Percentiles rank a stretch among this genome's conserved stretches.
phyloP scores from a whole-genome alignment of 2,329 filamentous ascomycete species.

The Magnaporthiopsis incrustans region DNA sequence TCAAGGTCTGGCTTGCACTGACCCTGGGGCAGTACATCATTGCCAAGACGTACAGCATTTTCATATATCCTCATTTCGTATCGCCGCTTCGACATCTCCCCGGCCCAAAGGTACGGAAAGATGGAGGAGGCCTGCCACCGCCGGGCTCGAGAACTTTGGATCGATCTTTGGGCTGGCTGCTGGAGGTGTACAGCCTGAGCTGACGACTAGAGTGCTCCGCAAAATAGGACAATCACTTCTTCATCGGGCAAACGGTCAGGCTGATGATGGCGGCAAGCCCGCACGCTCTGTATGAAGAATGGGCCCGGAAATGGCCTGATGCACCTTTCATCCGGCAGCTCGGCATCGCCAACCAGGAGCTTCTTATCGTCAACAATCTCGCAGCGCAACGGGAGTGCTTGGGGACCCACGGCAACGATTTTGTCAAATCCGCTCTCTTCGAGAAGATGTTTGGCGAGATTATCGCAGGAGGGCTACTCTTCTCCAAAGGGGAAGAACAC shows the following conservation, averaged over 20 bases:
- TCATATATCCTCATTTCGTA: conserved; percentile 33
- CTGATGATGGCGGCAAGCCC: conserved; percentile 10
- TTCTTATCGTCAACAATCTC: conserved; percentile 29
- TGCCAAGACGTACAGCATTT: conserved; percentile 23
- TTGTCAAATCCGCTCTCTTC: conserved; percentile 27
- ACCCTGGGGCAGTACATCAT: conserved; percentile 11
- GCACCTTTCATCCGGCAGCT: conserved; percentile 30
- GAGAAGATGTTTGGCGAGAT: conserved; percentile 24
- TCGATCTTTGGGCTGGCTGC: too few species aligned
- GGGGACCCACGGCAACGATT: conserved; percentile 28
- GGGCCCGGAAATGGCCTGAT: conserved; percentile 11
- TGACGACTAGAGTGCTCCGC: too few species aligned
- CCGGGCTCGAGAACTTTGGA: too few species aligned
- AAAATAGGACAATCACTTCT: conserved; percentile 8
- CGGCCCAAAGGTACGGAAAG: conserved; percentile 28
- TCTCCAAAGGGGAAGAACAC: conserved; percentile 26
- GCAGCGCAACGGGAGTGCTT: conserved; percentile 28
- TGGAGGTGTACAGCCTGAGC: too few species aligned
- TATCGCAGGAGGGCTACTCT: conserved; percentile 24
- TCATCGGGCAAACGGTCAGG: conserved; percentile 11
- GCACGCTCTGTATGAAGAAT: conserved; percentile 10
- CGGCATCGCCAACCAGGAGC: conserved; percentile 26
- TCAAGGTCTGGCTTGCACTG: conserved; percentile 2
- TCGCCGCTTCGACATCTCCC: conserved; percentile 37
- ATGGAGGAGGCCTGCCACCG: not conserved